Evolutionary conservation across 305 asterid genomes (phyloP).

Genomic region (Solanum hybrid): DNA sequence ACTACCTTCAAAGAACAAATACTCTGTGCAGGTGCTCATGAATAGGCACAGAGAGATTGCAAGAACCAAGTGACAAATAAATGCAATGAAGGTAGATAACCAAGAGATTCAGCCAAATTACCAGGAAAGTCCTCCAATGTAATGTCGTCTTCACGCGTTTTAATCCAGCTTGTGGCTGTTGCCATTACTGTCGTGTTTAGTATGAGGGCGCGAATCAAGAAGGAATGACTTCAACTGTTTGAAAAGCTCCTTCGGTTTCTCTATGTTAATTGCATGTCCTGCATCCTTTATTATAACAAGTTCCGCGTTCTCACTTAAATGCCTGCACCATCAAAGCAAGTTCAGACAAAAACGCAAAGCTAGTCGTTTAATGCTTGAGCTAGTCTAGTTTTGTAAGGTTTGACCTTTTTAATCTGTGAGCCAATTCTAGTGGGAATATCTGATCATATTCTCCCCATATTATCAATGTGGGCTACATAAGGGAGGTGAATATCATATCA

Average conservation of each 20-base stretch:
- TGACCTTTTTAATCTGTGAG: constrained; percentile 52
- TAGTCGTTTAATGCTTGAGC: neutral
- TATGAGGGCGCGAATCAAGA: constrained; percentile 15
- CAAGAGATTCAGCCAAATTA: neutral
- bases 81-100: neutral
- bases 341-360: neutral
- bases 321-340: constrained; percentile 26
- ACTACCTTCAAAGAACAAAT: constrained; percentile 1
- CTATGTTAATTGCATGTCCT: constrained; percentile 72
- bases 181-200: constrained; percentile 18
- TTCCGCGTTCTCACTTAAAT: constrained; percentile 49
- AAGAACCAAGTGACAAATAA: neutral
- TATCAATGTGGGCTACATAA: constrained; percentile 51
- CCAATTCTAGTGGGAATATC: constrained; percentile 63
- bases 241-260: constrained; percentile 56
- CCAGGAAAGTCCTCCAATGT: neutral
- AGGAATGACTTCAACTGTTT: constrained; percentile 51
- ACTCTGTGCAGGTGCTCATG: neutral
- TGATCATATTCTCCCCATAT: constrained; percentile 74
- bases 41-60: neutral
- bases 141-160: neutral
- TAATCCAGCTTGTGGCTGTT: constrained; percentile 31
- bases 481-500: neutral
- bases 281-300: constrained; percentile 56
- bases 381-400: neutral